Base-by-base conservation (phyloP, 768 basidiomycete genomes). In the Serendipita sp. region DNA sequence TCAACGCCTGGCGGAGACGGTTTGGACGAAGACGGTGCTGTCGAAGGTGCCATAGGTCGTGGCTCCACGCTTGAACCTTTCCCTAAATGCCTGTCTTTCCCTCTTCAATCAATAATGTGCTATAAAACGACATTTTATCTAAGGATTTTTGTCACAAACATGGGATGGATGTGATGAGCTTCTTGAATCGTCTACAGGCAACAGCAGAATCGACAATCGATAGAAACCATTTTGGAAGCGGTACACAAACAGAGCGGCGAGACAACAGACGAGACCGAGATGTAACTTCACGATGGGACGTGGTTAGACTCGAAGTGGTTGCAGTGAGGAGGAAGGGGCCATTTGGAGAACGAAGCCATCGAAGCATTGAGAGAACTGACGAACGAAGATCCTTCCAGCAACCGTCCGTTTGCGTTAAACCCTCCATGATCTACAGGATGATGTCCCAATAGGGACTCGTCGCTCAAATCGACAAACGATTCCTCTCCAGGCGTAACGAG, bases 1-100 rank as follows among this genome's bases (percentile, higher is more conserved):
- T 80, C 78, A 51, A 79, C 70, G 45, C 45, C 45, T 11, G 53
- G 53, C 28, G 33, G 24, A 11, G 53, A 58, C 9, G 53, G 53
- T 33, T 58, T 58, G 53, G 53, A 9, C 24, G 53, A 11, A 31
- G 26, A 24, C 53, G 45, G 45, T 30, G 45, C n/a, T n/a, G 45
- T 9, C 5, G 45, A 17, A 50, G 45, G 28, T 9, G 20, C 11
- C 45, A 50, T 50, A 13, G 20, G 45, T 50, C 20, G 20, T 30
- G 14, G 38, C 38, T 38, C 38, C 38, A 38, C 38, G 38, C 38
- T 38, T 38, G 38, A 38, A 38, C 38, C 38, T 38, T 14, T 14
- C 38, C 38, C 14, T 14, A 38, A 38, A 7, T 38, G 5, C 38
- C n/a, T n/a, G 38, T 38, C 38, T 38, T 38, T 38, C 14, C 5